Evolutionary conservation across 768 basidiomycete species (phyloP), one percentile per base, ranked within the genome.

Genomic region (Xerocomus brunneocitrinus): DNA sequence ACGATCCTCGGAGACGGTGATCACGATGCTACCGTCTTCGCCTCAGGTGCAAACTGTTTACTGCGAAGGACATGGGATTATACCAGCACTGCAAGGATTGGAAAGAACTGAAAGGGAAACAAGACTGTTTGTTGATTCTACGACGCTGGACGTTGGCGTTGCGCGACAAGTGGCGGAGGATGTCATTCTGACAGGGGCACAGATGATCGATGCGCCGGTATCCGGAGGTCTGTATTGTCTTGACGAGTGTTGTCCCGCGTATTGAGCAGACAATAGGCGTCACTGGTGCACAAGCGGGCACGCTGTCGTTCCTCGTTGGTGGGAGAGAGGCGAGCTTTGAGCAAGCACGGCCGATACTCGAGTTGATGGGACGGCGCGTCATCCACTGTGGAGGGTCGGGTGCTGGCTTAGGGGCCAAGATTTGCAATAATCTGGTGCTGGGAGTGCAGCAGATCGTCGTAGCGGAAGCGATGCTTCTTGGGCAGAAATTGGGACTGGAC

Each of bases 21-120:
- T 98, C 48, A 95, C 93, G 6, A 94, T 95, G 91, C 77, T 98
- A 2, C 94, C 94, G 0, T 94, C 92, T 1, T 90, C 91, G 7
- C 89, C 91, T 0, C 88, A 98, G 59, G 93, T 97, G 39, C 75
- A 81, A 48, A 71, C 76, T 47, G 93, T 94, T 9, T 95, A 94
- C 67, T 63, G 75, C 22, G 75, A 77, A 39, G 69, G 70, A 44
- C 71, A 73, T n/a, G 85, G 84, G 0, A 81, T 95, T 49, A 72
- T 91, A 52, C 77, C 86, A 4, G 77, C 82, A 0, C 72, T 95
- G 45, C 73, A 71, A 48, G 73, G 69, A 16, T 62, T 92, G 36
- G 46, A 70, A 2, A 62, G 60, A n/a, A 60, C 61, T 0, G 73
- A 77, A 13, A 51, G 69, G 30, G 66, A 71, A 28, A 58, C 63